A percentile compares a stretch with the other conserved stretches of the same genome.
These are phyloP conservation scores for Amylostereum chailletii DNA, from an alignment of 1,284 basidiomycete species.

Conservation along the genomic window DNA sequence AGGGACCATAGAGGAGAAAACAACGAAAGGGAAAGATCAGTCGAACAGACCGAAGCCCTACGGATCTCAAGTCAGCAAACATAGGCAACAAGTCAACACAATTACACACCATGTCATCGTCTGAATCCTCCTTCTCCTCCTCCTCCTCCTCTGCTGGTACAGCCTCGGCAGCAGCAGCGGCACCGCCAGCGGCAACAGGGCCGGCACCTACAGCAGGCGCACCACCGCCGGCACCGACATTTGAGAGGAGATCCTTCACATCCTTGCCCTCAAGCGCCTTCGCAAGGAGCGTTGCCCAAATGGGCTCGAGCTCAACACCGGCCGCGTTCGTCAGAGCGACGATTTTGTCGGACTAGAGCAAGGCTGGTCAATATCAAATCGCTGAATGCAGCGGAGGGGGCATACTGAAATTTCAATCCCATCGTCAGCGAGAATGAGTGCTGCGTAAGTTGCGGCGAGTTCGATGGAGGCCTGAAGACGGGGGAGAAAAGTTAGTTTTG, in stretches of 20 bases:
- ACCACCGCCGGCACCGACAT: constrained; percentile 81
- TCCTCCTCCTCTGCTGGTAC: constrained; percentile 71
- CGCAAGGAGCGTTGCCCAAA: constrained; percentile 95
- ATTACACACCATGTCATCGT: constrained; percentile 82
- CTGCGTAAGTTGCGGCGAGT: constrained; percentile 85
- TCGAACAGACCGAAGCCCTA: constrained; percentile 82
- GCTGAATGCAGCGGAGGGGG: constrained; percentile 13
- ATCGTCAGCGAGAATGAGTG: constrained; percentile 95
- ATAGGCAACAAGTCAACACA: not conserved
- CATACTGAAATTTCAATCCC: constrained; percentile 94
- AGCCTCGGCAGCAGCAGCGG: constrained; percentile 51
- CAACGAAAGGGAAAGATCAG: constrained; percentile 30
- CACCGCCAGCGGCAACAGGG: constrained; percentile 46
- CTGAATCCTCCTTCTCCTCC: constrained; percentile 85
- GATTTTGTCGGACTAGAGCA: constrained; percentile 82
- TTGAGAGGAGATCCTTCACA: constrained; percentile 90
- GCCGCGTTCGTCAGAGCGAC: constrained; percentile 77
- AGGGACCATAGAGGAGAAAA: constrained; percentile 10
- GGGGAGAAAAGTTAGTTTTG: not conserved
- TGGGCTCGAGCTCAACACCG: constrained; percentile 84
- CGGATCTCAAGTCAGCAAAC: constrained; percentile 5
- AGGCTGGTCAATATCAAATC: not conserved
- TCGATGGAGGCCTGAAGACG: constrained; percentile 49
- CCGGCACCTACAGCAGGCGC: constrained; percentile 62
- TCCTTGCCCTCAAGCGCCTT: constrained; percentile 98